Percentiles rank a stretch among this genome's conserved stretches.
Evolutionary conservation across 1,284 basidiomycete genomes (phyloP).

Genomic region (Cryptococcus maquisensis): DNA sequence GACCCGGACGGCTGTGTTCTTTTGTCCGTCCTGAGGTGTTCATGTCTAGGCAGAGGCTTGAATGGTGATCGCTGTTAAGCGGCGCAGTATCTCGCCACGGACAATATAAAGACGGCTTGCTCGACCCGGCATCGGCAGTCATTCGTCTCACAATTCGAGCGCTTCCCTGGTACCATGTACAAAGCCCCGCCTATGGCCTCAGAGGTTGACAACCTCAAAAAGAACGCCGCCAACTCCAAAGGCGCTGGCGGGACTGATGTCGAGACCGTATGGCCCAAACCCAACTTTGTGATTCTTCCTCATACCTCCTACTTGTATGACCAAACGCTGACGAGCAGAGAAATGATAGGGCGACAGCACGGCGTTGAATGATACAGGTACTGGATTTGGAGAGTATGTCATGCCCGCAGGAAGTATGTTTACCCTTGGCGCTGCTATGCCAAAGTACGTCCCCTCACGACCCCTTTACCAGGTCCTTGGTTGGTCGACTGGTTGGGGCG

Average conservation of each 20-base stretch:
- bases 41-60: not conserved
- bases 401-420: slow-evolving; percentile 39
- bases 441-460: slow-evolving; percentile 13
- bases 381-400: slow-evolving; percentile 20
- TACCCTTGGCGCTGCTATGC: slow-evolving; percentile 31
- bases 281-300: slow-evolving; percentile 30
- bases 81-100: no score
- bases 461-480: no score
- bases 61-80: not conserved
- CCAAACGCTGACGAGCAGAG: no score
- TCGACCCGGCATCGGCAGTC: no score
- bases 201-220: slow-evolving; percentile 33
- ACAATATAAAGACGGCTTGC: no score
- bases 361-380: not conserved
- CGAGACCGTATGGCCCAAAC: slow-evolving; percentile 34
- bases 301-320: no score
- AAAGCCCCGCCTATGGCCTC: slow-evolving; percentile 19
- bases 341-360: no score
- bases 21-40: not conserved
- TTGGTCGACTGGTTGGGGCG: not conserved
- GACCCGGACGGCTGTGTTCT: no score
- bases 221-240: slow-evolving; percentile 32
- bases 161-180: no score
- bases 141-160: no score
- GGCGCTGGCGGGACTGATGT: slow-evolving; percentile 57